Percentiles rank a stretch among this genome's conserved stretches.
phyloP scores from a whole-genome alignment of 176 grass and related monocot species.

The Raddia guianensis region DNA sequence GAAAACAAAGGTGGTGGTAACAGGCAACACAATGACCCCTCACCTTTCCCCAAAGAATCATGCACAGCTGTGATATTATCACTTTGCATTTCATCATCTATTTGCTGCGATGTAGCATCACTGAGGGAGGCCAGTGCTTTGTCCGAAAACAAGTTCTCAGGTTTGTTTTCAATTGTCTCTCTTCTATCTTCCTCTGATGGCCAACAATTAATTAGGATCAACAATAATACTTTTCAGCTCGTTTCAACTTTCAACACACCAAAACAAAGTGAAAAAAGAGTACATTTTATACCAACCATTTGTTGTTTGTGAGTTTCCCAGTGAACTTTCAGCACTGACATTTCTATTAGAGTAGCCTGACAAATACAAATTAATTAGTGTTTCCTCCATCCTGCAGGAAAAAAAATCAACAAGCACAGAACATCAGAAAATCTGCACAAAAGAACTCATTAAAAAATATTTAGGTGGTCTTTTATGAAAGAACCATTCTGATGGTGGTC shows the following conservation, averaged over 20 bases:
- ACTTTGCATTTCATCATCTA: conserved; percentile 40
- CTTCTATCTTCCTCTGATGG: conserved; percentile 46
- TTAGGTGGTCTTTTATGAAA: conserved; percentile 30
- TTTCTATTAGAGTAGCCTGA: conserved; percentile 68
- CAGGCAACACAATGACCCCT: background rate
- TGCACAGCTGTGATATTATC: conserved; percentile 35
- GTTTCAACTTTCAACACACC: conserved; percentile 1
- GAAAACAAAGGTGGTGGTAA: conserved; percentile 12
- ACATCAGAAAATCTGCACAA: conserved; percentile 17
- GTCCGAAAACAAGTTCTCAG: conserved; percentile 20
- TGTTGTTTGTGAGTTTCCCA: conserved; percentile 24
- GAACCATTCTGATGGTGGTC: conserved; percentile 79
- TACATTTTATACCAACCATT: conserved; percentile 45
- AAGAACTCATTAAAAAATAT: conserved; percentile 11
- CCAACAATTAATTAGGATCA: conserved; percentile 24
- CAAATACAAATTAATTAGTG: conserved; percentile 83
- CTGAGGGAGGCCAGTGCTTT: conserved; percentile 21
- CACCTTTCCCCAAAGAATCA: conserved; percentile 51
- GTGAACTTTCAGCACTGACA: conserved; percentile 32
- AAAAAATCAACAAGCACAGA: conserved; percentile 1
- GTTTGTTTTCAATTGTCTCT: conserved; percentile 5
- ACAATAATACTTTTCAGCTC: conserved; percentile 20
- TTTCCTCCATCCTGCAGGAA: conserved; percentile 76
- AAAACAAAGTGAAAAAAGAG: conserved; percentile 23
- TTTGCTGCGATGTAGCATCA: conserved; percentile 38